Base-by-base conservation (phyloP, 257 asterid species). In the Nicotiana obtusifolia region DNA sequence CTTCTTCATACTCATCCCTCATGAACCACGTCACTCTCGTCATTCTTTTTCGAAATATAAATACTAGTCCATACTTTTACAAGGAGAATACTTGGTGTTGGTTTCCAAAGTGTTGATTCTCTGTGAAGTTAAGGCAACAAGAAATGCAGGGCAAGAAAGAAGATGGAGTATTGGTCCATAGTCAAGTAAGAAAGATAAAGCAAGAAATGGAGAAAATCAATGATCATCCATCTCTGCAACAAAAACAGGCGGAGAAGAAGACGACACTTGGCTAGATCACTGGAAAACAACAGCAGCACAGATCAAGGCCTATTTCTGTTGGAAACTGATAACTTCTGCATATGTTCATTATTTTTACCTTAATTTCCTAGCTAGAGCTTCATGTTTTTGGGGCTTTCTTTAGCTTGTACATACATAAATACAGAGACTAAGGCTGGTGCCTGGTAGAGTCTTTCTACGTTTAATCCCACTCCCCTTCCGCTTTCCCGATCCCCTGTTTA, bases 131-230 rank as follows among this genome's bases (percentile, higher is more conserved):
- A 77, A 69, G 64, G 80, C 28, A 75, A 31, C 35, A 56, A 35
- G 13, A 49, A 59, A 56, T 78, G 4, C 80, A 82, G 0, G 84
- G 84, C 33, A 89, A 87, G 10, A 64, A 28, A 53, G 85, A 83
- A 47, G 79, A 69, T 54, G 95, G 91, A 0, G 88, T 91, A 4
- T 93, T 90, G 7, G 77, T 92, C 66, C 95, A 92, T 41, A 92
- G 91, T 89, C 97, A 91, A 62, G 93, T 92, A 11, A 87, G 81
- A n/a, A 92, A 87, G 82, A 90, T 92, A 54, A 88, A 88, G 91
- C 93, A 82, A 59, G 97, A 92, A 84, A 89, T 90, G 87, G 95
- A 91, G 90, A 87, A 86, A 82, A 86, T 87, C 67, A 87, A 87
- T 82, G 84, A 64, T 73, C 89, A 85, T 1, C 83, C 80, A 52